phyloP scores from a whole-genome alignment of 1,139 yeast species.

The Meyerozyma guilliermondii region DNA sequence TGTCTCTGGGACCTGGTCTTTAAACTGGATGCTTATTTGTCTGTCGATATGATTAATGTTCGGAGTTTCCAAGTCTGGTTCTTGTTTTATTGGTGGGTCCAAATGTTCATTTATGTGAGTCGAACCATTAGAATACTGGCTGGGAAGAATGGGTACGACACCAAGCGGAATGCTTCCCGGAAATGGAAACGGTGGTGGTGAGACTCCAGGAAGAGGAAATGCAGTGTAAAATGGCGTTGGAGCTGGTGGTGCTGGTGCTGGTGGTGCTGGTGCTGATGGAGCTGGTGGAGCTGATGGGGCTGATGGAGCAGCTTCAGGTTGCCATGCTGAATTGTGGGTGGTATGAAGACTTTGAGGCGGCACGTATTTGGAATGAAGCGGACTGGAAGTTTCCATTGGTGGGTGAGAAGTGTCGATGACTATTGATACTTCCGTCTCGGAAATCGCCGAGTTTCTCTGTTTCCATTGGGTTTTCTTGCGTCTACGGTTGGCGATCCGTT shows the following conservation, averaged over 20 bases:
- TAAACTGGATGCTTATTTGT: no score
- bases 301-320: background rate
- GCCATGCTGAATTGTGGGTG: background rate
- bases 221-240: no score
- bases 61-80: no score
- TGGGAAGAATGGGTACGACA: no score
- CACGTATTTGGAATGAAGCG: background rate
- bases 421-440: background rate
- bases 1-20: no score
- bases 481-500: constrained; percentile 14
- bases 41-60: no score
- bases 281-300: background rate
- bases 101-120: no score
- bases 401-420: background rate
- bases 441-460: background rate
- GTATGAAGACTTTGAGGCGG: background rate
- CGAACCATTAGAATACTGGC: no score
- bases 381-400: background rate
- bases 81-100: no score
- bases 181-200: no score
- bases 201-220: no score
- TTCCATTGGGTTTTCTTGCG: background rate
- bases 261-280: background rate
- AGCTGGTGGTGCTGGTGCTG: background rate
- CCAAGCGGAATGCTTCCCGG: no score